A percentile compares a stretch with the other conserved stretches of the same genome.
Evolutionary conservation across 371 early-diverging fungal species (phyloP).

Genomic region (Nosema muscidifuracis): DNA sequence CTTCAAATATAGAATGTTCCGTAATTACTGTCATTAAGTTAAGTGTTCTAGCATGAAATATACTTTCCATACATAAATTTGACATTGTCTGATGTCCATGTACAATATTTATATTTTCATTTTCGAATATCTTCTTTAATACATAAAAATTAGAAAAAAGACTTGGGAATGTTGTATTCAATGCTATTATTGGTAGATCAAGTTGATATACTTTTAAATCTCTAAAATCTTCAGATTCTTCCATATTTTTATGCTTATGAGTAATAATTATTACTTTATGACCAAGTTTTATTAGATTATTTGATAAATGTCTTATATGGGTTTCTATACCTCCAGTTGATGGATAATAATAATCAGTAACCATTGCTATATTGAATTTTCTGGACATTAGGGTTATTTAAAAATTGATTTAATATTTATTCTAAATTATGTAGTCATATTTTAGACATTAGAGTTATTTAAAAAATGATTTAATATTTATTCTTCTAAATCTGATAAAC

Average conservation of each 20-base stretch:
- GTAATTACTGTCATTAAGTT: constrained; percentile 87
- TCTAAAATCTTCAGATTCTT: constrained; percentile 23
- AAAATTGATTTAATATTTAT: no score
- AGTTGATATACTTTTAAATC: constrained; percentile 86
- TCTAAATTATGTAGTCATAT: no score
- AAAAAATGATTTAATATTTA: no score
- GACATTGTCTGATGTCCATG: constrained; percentile 96
- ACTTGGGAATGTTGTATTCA: constrained; percentile 82
- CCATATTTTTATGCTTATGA: constrained; percentile 58
- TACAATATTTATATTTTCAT: constrained; percentile 83
- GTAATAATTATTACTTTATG: constrained; percentile 71
- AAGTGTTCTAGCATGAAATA: constrained; percentile 86
- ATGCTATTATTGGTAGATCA: constrained; percentile 73
- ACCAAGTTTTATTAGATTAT: constrained; percentile 75
- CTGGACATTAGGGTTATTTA: no score
- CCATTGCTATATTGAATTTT: constrained; percentile 57
- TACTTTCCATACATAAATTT: constrained; percentile 81
- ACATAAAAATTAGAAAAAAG: constrained; percentile 78
- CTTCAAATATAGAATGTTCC: constrained; percentile 93
- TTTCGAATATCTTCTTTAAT: constrained; percentile 78
- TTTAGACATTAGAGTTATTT: no score
- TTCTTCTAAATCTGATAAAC: no score
- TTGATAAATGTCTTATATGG: constrained; percentile 82
- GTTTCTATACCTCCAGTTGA: constrained; percentile 93
- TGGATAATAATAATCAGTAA: constrained; percentile 88